Conservation (phyloP, 176 grass and related monocot genomes). For the Carex kokanica region DNA sequence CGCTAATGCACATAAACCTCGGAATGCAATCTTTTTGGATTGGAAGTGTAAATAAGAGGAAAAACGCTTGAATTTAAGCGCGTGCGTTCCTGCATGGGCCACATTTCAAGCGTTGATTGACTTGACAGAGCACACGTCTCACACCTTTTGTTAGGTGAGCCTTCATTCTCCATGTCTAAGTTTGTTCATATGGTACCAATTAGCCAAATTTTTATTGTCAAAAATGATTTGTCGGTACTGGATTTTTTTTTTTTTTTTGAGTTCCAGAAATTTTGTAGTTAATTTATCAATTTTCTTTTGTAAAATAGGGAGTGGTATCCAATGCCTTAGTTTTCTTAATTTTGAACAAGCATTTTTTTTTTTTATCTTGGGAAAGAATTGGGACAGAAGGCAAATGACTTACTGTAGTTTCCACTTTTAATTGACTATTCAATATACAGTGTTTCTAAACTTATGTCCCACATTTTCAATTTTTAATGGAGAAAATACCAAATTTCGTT, state of each 20-base stretch:
- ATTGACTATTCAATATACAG: background rate
- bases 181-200: background rate
- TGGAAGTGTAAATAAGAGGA: background rate
- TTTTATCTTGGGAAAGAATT: constrained; percentile 4
- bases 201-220: background rate
- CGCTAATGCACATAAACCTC: background rate
- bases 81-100: background rate
- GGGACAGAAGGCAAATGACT: background rate
- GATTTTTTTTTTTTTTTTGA: background rate
- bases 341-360: background rate
- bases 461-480: background rate
- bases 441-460: background rate
- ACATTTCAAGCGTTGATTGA: background rate
- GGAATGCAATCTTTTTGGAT: constrained; percentile 7
- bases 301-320: background rate
- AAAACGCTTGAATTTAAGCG: background rate
- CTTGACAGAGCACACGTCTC: constrained; percentile 28
- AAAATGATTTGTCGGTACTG: background rate
- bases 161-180: constrained; percentile 11
- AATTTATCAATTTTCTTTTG: background rate
- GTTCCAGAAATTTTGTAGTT: no score
- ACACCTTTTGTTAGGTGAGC: constrained; percentile 24
- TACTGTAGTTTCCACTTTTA: background rate
- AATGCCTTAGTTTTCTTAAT: background rate
- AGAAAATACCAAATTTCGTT: constrained; percentile 6